phyloP scores from a whole-genome alignment of 345 rosid species.

The Dovyalis caffra region DNA sequence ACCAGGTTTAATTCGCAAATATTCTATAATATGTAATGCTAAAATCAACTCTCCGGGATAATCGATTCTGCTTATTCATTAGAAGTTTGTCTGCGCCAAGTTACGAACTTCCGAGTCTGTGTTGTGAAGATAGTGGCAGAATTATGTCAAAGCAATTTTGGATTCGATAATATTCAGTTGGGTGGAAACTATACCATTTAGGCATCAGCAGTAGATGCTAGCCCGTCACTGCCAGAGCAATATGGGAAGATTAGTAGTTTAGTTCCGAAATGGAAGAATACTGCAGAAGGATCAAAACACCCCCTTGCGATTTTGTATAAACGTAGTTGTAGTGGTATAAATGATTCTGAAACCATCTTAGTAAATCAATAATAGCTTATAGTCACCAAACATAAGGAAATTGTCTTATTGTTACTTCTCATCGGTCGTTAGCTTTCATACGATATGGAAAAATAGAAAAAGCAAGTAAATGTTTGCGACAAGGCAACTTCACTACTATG shows the following conservation, averaged over 20 bases:
- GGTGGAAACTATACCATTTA: neutral
- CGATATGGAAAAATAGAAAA: neutral
- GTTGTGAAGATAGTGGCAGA: neutral
- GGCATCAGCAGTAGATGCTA: neutral
- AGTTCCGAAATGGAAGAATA: neutral
- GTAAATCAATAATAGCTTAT: neutral
- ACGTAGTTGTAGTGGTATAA: neutral
- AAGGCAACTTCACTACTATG: neutral
- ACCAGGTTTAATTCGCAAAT: neutral
- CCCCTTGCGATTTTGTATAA: neutral
- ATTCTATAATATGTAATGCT: neutral
- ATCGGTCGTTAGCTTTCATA: neutral
- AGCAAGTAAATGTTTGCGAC: neutral
- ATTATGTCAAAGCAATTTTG: neutral
- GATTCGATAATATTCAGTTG: neutral
- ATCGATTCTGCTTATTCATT: neutral
- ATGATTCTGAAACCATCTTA: neutral
- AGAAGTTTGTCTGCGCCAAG: neutral
- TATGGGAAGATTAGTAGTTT: neutral
- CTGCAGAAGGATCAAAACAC: neutral
- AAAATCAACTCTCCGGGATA: neutral
- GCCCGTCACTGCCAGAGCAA: neutral
- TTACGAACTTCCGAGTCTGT: neutral
- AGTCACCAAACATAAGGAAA: neutral
- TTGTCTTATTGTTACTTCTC: neutral